phyloP scores from a whole-genome alignment of 192 early-diverging fungal species.

The Endogone sp. region DNA sequence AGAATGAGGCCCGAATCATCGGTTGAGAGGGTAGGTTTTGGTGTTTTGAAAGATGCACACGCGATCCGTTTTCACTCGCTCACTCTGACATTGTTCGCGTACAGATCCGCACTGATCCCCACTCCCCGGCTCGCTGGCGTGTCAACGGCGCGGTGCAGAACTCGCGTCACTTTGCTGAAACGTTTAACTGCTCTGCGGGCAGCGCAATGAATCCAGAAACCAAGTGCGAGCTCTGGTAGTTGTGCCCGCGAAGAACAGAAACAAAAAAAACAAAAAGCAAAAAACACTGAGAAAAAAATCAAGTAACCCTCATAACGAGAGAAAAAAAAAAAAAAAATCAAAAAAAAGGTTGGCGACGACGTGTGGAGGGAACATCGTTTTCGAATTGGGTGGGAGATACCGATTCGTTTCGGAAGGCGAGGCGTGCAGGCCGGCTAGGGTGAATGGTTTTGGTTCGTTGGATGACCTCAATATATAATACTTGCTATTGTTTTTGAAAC shows the following conservation, averaged over 20 bases:
- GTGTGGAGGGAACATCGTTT: no score
- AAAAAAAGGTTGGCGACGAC: no score
- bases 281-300: no score
- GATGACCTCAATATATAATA: no score
- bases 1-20: constrained; percentile 36
- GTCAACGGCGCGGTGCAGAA: constrained; percentile 71
- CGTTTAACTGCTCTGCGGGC: constrained; percentile 60
- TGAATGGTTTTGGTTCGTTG: no score
- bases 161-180: constrained; percentile 59
- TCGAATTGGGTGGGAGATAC: no score
- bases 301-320: no score
- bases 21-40: constrained; percentile 35
- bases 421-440: no score
- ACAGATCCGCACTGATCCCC: constrained; percentile 58
- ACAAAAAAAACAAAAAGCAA: background rate
- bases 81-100: background rate
- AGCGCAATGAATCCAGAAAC: constrained; percentile 65
- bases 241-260: background rate
- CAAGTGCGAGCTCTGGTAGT: constrained; percentile 47
- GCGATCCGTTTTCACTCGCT: no score
- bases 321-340: no score
- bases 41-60: background rate
- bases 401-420: no score
- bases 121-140: constrained; percentile 60
- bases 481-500: no score